phyloP scores from a whole-genome alignment of 257 asterid species.

The Craterostigma plantagineum region DNA sequence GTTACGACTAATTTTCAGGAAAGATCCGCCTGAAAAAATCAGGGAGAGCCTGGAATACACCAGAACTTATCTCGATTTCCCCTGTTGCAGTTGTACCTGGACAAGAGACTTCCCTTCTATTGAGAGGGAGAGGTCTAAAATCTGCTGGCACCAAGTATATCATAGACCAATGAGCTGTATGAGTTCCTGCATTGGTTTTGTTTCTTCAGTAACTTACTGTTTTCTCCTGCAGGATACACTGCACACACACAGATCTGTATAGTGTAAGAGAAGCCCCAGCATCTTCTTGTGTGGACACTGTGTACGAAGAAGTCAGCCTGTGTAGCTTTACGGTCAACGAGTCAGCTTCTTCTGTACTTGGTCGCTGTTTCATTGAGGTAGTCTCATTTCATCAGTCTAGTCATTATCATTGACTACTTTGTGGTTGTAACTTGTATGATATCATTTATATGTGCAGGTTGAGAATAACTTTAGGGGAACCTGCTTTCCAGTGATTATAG shows the following conservation, averaged over 20 bases:
- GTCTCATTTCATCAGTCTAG: no score
- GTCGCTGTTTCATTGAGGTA: constrained; percentile 93
- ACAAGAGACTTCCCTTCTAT: constrained; percentile 44
- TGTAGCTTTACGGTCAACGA: constrained; percentile 26
- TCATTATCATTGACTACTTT: no score
- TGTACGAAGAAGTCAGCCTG: constrained; percentile 35
- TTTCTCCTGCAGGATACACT: constrained; percentile 44
- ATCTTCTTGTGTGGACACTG: constrained; percentile 16
- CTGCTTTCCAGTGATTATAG: constrained; percentile 70
- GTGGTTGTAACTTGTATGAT: no score
- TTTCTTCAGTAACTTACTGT: constrained; percentile 3
- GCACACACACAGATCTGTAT: constrained; percentile 42
- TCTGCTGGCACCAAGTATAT: constrained; percentile 46
- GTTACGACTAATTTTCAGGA: constrained; percentile 24
- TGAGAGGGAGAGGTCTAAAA: constrained; percentile 40
- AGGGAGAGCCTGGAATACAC: constrained; percentile 29
- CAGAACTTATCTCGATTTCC: constrained; percentile 45
- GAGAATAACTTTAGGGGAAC: constrained; percentile 47
- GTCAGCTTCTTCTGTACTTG: constrained; percentile 19
- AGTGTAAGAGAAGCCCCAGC: constrained; percentile 15
- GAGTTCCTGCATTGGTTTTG: neutral
- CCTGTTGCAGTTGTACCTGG: constrained; percentile 75
- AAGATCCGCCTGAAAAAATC: constrained; percentile 39
- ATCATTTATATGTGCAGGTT: constrained; percentile 23
- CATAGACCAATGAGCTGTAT: constrained; percentile 2